Percentiles rank a stretch among this genome's conserved stretches.
Conservation (phyloP, 441 rosid genomes). For the Raphanus hybrid region DNA sequence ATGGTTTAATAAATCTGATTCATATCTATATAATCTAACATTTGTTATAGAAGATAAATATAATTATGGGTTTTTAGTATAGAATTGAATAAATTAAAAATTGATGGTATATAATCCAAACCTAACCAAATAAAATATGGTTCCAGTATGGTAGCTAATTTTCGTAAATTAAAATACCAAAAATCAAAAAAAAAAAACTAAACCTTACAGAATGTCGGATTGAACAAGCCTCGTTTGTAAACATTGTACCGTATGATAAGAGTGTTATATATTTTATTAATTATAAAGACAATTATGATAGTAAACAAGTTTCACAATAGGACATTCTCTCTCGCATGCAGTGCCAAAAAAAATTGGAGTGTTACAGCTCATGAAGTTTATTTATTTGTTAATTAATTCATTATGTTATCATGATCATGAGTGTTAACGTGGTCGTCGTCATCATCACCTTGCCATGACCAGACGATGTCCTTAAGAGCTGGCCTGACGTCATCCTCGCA, state of each 20-base stretch:
- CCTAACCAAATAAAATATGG: no score
- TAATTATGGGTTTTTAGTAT: no score
- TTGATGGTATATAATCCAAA: no score
- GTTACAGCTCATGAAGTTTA: constrained; percentile 21
- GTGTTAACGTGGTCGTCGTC: constrained; percentile 30
- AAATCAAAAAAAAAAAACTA: no score
- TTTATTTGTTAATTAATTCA: neutral
- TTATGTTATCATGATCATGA: neutral
- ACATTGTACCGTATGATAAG: constrained; percentile 5
- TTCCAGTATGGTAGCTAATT: no score
- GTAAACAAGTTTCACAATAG: constrained; percentile 11
- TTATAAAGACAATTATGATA: constrained; percentile 9
- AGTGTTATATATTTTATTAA: neutral
- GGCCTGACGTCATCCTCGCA: constrained; percentile 89
- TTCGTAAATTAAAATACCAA: no score
- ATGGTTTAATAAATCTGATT: no score
- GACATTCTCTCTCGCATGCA: constrained; percentile 23
- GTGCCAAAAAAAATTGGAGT: constrained; percentile 8
- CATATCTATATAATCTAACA: no score
- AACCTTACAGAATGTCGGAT: no score
- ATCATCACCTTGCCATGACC: constrained; percentile 94
- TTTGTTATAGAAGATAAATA: no score
- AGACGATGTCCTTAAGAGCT: constrained; percentile 84
- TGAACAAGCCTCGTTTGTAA: neutral
- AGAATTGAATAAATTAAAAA: no score